These are phyloP conservation scores for Nakaseomyces uthaithaninus DNA, from an alignment of 1,139 yeast species.

Conservation along the genomic window DNA sequence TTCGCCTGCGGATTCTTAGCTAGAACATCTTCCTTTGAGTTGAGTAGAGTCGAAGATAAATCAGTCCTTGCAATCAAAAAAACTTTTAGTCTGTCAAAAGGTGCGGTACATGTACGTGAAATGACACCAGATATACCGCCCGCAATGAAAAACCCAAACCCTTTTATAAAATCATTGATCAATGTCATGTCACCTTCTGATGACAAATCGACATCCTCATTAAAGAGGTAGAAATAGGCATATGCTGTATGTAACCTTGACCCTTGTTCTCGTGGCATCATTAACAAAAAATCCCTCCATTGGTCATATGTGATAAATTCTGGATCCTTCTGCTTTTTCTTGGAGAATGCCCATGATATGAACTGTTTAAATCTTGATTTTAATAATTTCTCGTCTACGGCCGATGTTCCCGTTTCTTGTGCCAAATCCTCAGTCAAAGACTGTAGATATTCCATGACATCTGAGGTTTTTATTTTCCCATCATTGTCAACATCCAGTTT, in stretches of 20 bases:
- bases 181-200: conserved; percentile 90
- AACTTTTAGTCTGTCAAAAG: conserved; percentile 89
- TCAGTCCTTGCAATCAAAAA: conserved; percentile 90
- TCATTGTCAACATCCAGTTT: conserved; percentile 68
- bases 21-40: conserved; percentile 43
- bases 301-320: conserved; percentile 72
- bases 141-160: conserved; percentile 83
- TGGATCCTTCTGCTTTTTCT: conserved; percentile 42
- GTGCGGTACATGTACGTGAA: conserved; percentile 96
- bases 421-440: conserved; percentile 21
- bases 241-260: conserved; percentile 75
- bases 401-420: background rate
- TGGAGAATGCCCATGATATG: conserved; percentile 41
- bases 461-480: conserved; percentile 60
- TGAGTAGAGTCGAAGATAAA: conserved; percentile 57
- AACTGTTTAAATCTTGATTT: conserved; percentile 18
- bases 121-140: conserved; percentile 96
- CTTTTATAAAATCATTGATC: conserved; percentile 68
- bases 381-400: conserved; percentile 6
- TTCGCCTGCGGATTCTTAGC: conserved; percentile 35
- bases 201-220: conserved; percentile 66
- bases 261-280: conserved; percentile 70
- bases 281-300: conserved; percentile 71
- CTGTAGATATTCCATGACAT: conserved; percentile 56
- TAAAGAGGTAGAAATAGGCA: conserved; percentile 46